Percentiles rank a stretch among this genome's conserved stretches.
phyloP scores from a whole-genome alignment of 257 asterid genomes.

The Ajuga chamaepitys region DNA sequence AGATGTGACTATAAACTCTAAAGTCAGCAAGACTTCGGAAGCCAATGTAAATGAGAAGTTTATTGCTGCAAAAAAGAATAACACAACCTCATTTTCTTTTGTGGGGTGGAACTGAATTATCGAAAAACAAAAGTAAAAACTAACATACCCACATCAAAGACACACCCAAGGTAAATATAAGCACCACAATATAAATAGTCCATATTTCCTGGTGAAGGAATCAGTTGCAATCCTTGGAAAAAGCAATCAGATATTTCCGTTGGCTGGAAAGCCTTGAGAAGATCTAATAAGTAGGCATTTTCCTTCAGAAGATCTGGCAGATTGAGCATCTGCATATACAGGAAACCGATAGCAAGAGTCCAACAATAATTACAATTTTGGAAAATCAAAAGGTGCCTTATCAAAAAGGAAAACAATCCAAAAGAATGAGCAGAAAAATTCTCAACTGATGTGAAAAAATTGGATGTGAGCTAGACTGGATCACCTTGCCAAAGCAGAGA shows the following conservation, averaged over 20 bases:
- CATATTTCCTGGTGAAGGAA: slow-evolving; percentile 57
- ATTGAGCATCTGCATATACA: slow-evolving; percentile 50
- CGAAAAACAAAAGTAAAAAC: slow-evolving; percentile 4
- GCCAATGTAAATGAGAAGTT: slow-evolving; percentile 68
- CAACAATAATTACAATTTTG: slow-evolving; percentile 1
- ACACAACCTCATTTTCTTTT: not conserved
- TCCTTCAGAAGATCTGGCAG: slow-evolving; percentile 53
- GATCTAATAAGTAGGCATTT: slow-evolving; percentile 37
- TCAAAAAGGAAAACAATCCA: not conserved
- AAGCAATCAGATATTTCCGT: slow-evolving; percentile 35
- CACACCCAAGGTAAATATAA: slow-evolving; percentile 48
- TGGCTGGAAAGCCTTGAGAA: slow-evolving; percentile 75
- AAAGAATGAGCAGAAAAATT: not conserved
- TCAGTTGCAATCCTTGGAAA: slow-evolving; percentile 44
- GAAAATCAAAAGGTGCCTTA: slow-evolving; percentile 2
- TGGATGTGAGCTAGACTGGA: not conserved
- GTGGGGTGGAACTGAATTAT: not conserved
- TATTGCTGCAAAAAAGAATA: slow-evolving; percentile 44
- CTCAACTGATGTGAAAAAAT: not conserved
- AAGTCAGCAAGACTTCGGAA: slow-evolving; percentile 58
- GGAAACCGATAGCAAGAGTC: slow-evolving; percentile 7
- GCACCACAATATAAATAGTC: slow-evolving; percentile 64
- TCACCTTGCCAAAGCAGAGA: slow-evolving; percentile 82
- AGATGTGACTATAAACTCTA: slow-evolving; percentile 49
- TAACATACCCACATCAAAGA: slow-evolving; percentile 56